Evolutionary conservation across 2,329 filamentous ascomycete genomes (phyloP).

Genomic region (Cladobotryum protrusum): DNA sequence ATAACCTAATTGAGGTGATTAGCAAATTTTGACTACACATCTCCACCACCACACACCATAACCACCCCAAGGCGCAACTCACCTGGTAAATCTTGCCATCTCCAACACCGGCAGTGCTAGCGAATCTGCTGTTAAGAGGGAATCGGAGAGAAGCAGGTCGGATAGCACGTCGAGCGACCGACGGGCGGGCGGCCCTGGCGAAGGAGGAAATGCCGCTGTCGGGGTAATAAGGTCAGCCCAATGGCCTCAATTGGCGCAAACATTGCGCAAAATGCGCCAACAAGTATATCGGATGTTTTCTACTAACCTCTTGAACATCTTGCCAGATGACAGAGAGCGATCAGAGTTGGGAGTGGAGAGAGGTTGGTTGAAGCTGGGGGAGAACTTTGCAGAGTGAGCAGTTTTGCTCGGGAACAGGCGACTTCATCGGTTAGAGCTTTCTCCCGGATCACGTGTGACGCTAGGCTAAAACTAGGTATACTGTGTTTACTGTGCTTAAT

Average conservation of each 20-base stretch:
- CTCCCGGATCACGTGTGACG: slow-evolving; percentile 32
- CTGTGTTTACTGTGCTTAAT: background rate
- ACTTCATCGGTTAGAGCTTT: slow-evolving; percentile 42
- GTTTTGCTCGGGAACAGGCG: slow-evolving; percentile 39
- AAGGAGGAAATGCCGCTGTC: slow-evolving; percentile 61
- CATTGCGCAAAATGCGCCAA: slow-evolving; percentile 17
- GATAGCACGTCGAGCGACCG: slow-evolving; percentile 53
- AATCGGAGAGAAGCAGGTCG: slow-evolving; percentile 51
- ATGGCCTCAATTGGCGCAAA: slow-evolving; percentile 43
- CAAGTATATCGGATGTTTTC: slow-evolving; percentile 23
- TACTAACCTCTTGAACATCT: slow-evolving; percentile 79
- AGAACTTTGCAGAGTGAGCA: slow-evolving; percentile 45
- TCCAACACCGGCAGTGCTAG: slow-evolving; percentile 51
- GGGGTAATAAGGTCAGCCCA: slow-evolving; percentile 34
- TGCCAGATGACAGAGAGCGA: slow-evolving; percentile 63
- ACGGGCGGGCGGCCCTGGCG: slow-evolving; percentile 56
- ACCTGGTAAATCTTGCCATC: slow-evolving; percentile 66
- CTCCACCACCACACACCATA: background rate
- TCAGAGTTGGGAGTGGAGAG: slow-evolving; percentile 54
- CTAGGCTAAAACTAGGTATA: slow-evolving; percentile 24
- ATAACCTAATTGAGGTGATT: slow-evolving; percentile 71
- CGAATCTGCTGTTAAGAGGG: slow-evolving; percentile 51
- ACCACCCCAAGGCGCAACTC: slow-evolving; percentile 23
- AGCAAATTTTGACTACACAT: slow-evolving; percentile 18
- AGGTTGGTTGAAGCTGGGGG: slow-evolving; percentile 44